phyloP scores from a whole-genome alignment of 352 stramenopile genomes.

The Globisporangium irregulare region DNA sequence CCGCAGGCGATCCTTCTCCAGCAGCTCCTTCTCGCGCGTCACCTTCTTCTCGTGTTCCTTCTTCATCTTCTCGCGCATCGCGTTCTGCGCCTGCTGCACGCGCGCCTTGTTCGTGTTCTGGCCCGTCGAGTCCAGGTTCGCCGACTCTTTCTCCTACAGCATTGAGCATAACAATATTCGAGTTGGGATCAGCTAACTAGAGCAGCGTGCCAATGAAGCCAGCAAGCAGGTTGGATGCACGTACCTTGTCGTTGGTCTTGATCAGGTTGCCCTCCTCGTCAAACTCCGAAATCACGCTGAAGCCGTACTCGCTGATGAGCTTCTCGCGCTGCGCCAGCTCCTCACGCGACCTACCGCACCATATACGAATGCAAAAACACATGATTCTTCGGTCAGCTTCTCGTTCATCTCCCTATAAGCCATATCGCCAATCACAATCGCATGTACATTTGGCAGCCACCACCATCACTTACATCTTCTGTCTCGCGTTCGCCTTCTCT shows the following conservation, averaged over 20 bases:
- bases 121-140: slow-evolving; percentile 20
- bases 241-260: slow-evolving; percentile 67
- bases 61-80: slow-evolving; percentile 53
- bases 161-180: not conserved
- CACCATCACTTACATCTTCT: slow-evolving; percentile 46
- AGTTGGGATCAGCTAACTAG: not conserved
- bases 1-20: slow-evolving; percentile 40
- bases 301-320: slow-evolving; percentile 78
- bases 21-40: slow-evolving; percentile 49
- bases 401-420: too few relatives aligned
- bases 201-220: not conserved
- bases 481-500: slow-evolving; percentile 53
- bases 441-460: not conserved
- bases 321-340: slow-evolving; percentile 70
- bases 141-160: slow-evolving; percentile 33
- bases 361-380: not conserved
- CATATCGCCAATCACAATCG: not conserved
- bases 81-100: slow-evolving; percentile 35
- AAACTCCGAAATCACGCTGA: slow-evolving; percentile 75
- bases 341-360: slow-evolving; percentile 38
- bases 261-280: slow-evolving; percentile 84
- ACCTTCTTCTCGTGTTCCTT: slow-evolving; percentile 58
- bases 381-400: not conserved
- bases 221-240: too few relatives aligned
- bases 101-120: slow-evolving; percentile 48